Evolutionary conservation across 2,329 filamentous ascomycete species (phyloP).

Genomic region (Pseudocercospora musae): DNA sequence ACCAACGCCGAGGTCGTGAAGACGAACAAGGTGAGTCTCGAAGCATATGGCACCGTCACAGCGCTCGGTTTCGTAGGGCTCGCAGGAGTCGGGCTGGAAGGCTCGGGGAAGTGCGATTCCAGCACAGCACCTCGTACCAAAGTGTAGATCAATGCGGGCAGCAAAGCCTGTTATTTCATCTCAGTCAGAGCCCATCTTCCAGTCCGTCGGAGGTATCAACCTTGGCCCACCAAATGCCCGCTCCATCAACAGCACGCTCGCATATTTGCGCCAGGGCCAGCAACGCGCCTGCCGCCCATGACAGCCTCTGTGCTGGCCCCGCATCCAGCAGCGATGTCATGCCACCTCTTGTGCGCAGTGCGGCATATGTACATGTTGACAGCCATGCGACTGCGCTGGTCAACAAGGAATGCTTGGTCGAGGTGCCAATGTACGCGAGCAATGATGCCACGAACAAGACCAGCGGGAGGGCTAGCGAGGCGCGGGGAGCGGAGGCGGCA

Average conservation of each 20-base stretch:
- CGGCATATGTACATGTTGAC: conserved; percentile 37
- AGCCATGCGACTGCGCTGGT: conserved; percentile 44
- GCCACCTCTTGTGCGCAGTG: conserved; percentile 32
- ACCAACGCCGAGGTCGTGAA: conserved; percentile 37
- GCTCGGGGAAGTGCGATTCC: conserved; percentile 4
- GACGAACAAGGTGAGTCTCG: conserved; percentile 32
- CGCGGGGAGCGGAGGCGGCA: conserved; percentile 15
- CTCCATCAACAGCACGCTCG: conserved; percentile 44
- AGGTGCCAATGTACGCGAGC: conserved; percentile 15
- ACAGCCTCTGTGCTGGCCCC: conserved; percentile 29
- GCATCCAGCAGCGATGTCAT: conserved; percentile 18
- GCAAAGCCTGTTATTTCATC: conserved; percentile 27
- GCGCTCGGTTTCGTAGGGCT: conserved; percentile 18
- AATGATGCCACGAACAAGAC: conserved; percentile 36
- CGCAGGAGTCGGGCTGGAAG: neutral
- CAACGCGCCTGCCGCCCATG: conserved; percentile 43
- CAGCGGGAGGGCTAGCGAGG: conserved; percentile 28
- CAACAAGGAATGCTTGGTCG: conserved; percentile 34
- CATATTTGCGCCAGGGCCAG: conserved; percentile 44
- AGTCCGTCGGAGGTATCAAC: conserved; percentile 28
- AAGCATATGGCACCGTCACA: conserved; percentile 21
- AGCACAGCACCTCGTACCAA: conserved; percentile 19
- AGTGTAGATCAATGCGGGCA: conserved; percentile 28
- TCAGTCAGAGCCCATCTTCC: conserved; percentile 25
- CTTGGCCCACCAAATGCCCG: conserved; percentile 47